Evolutionary conservation across 2,329 filamentous ascomycete genomes (phyloP), one percentile per base, ranked within the genome.

Genomic region (Lasiodiplodia citricola): DNA sequence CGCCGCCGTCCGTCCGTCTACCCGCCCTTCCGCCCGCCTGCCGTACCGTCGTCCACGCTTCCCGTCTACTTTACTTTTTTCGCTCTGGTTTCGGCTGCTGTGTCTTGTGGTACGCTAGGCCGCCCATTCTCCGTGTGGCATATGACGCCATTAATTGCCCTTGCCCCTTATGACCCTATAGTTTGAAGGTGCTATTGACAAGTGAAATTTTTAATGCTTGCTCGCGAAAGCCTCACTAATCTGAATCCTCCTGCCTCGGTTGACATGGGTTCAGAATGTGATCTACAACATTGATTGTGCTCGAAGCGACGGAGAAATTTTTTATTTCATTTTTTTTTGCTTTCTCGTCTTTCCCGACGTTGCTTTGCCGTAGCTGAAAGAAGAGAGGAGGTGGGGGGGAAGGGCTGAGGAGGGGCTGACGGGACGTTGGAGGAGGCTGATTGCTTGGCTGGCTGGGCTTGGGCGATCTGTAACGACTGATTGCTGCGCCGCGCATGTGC

Each of bases 31-130:
- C 51, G 23, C 51, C 28, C 51, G 28, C 23, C 51, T n/a, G 51
- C 23, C 51, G 28, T 57, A 54, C 51, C 51, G 51, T 6, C 31
- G 23, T 56, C 8, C 31, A 35, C 31, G 31, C 31, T 35, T 35
- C 31, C 31, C 31, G 31, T 25, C 28, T 56, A 56, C 18, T 54
- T 54, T 54, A 28, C 51, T 56, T 56, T 56, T 55, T 56, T 18
- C n/a, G 44, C 44, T 47, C 44, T 47, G n/a, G 44, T 18, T 21
- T 47, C 44, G 44, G 44, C 10, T 28, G 7, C 35, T 35, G 10
- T 55, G 14, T n/a, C 23, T 28, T 56, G 52, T 37, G 52, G 52
- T 56, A 56, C 52, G 14, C 52, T 56, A 56, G 52, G 23, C 25
- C 41, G 44, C 18, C n/a, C n/a, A 21, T 47, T 35, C 8, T 10